Base-by-base conservation (phyloP, 106 monocot species). In the Amphibolis antarctica region DNA sequence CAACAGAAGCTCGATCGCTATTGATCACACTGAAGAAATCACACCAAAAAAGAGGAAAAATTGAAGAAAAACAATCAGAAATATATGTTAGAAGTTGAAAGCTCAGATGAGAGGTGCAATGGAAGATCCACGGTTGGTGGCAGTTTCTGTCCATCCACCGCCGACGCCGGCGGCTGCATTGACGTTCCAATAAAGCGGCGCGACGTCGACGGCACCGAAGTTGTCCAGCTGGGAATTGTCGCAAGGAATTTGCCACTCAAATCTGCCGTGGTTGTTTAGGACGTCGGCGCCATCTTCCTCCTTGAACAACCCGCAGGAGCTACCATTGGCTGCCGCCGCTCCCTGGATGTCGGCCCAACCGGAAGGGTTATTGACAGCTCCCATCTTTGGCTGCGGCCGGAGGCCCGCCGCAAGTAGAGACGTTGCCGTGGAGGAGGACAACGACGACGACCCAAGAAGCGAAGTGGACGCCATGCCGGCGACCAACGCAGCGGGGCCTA, bases 61-160 rank as follows among this genome's bases (percentile, higher is more conserved):
- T 4, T n/a, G n/a, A n/a, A n/a, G n/a, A n/a, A n/a, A n/a, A n/a
- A n/a, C n/a, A n/a, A n/a, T n/a, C n/a, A n/a, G n/a, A n/a, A n/a
- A n/a, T n/a, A 51, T 10, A 48, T 60, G 43, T 26, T 55, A 56
- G 44, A 44, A 21, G 54, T 53, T 53, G 53, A 0, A 53, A 21
- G 19, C 64, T 79, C 45, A 83, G 72, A 83, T 76, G 27, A 83
- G 68, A 69, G 72, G 83, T 43, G 79, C 64, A 28, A 79, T 53
- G 6, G 83, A 83, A 4, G 83, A 62, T 20, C 69, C 76, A 55
- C 48, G 15, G 48, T 49, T 49, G 48, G 48, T 49, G 48, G 48
- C 48, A 61, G 55, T 24, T 55, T 72, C 76, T 0, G 76, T 52
- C 80, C 75, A 49, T 49, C 48, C 48, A n/a, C n/a, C n/a, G 48